phyloP scores from a whole-genome alignment of 163 green algal species.

The Trebouxia gelatinosa region DNA sequence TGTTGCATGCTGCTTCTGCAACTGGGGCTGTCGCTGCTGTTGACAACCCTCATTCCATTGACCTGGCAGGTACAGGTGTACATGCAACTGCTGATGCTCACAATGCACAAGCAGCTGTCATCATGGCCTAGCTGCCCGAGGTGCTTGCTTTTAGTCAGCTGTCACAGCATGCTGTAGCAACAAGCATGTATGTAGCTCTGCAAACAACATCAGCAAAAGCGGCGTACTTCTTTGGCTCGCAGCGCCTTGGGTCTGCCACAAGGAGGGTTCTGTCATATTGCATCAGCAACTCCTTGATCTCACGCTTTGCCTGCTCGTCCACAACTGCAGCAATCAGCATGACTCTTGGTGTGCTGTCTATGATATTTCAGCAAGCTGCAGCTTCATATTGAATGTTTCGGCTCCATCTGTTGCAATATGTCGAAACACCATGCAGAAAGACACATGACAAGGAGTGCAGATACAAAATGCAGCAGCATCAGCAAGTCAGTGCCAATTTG shows the following conservation, averaged over 20 bases:
- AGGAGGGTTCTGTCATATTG: constrained; percentile 96
- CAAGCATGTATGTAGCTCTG: too few relatives aligned
- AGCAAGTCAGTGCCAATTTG: not conserved
- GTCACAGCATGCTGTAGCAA: not conserved
- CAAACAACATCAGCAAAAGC: not conserved
- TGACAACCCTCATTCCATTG: too few relatives aligned
- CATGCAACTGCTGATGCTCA: too few relatives aligned
- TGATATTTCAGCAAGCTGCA: too few relatives aligned
- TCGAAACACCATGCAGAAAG: not conserved
- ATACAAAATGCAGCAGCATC: not conserved
- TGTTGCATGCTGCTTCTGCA: too few relatives aligned
- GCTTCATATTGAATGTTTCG: too few relatives aligned
- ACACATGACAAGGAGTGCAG: not conserved
- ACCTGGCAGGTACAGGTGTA: too few relatives aligned
- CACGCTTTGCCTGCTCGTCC: constrained; percentile 96
- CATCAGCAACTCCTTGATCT: constrained; percentile 98
- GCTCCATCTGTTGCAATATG: too few relatives aligned
- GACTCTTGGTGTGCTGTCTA: not conserved
- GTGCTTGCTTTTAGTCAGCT: not conserved
- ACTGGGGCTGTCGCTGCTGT: too few relatives aligned
- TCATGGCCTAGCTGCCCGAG: too few relatives aligned
- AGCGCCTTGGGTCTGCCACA: constrained; percentile 94
- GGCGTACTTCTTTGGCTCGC: constrained; percentile 98
- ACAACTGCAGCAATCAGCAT: constrained; percentile 75
- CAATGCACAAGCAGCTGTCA: too few relatives aligned